Percentiles rank a stretch among this genome's conserved stretches.
Conservation (phyloP, 352 stramenopile species). For the Globisporangium spinosum region DNA sequence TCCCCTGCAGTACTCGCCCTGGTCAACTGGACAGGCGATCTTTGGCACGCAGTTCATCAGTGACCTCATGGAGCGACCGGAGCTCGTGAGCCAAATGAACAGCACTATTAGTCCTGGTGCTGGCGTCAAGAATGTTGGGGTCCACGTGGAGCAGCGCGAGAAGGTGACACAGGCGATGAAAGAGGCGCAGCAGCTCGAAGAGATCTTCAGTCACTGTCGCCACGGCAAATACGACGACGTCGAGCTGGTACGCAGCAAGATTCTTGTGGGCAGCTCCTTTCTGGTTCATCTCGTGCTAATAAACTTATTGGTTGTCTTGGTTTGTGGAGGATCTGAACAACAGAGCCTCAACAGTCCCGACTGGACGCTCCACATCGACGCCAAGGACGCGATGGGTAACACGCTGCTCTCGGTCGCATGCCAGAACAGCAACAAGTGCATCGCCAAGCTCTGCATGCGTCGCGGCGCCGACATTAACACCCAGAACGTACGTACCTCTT, state of each 20-base stretch:
- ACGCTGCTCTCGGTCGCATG: conserved; percentile 91
- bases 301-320: background rate
- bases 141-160: conserved; percentile 49
- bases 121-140: conserved; percentile 8
- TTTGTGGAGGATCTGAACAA: conserved; percentile 21
- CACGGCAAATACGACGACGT: conserved; percentile 90
- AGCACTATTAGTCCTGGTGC: background rate
- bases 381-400: conserved; percentile 90
- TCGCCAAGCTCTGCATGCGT: conserved; percentile 92
- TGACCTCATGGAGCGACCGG: conserved; percentile 54
- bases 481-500: conserved; percentile 67
- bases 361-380: conserved; percentile 89
- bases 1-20: conserved; percentile 89
- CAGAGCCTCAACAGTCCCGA: conserved; percentile 90
- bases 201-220: conserved; percentile 86
- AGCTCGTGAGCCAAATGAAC: conserved; percentile 29
- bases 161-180: conserved; percentile 81
- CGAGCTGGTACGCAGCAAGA: conserved; percentile 43
- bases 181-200: conserved; percentile 85
- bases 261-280: background rate
- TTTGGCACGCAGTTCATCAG: conserved; percentile 65
- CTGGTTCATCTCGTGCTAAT: background rate
- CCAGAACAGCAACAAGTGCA: conserved; percentile 96
- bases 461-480: conserved; percentile 92
- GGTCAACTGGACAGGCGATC: conserved; percentile 69